phyloP scores from a whole-genome alignment of 257 asterid species.

The Fraxinus americana region DNA sequence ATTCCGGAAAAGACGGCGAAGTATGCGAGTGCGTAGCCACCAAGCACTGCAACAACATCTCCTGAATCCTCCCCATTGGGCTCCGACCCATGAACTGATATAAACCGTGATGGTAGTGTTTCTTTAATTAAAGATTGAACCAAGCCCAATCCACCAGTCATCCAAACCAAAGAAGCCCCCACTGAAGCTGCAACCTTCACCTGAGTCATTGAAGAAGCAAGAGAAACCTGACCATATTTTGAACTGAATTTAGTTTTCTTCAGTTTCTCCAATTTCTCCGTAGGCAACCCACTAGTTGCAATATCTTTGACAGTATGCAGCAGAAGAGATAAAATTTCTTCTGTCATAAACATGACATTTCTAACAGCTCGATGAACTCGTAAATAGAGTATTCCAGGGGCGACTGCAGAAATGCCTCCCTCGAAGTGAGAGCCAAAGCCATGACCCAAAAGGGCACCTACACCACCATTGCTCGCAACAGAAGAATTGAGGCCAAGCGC shows the following conservation, averaged over 20 bases:
- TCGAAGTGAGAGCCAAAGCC: slow-evolving; percentile 81
- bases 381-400: slow-evolving; percentile 89
- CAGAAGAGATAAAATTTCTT: slow-evolving; percentile 74
- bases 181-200: slow-evolving; percentile 84
- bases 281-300: slow-evolving; percentile 54
- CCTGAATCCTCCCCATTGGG: slow-evolving; percentile 47
- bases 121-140: slow-evolving; percentile 75
- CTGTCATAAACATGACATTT: slow-evolving; percentile 69
- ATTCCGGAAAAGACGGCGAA: slow-evolving; percentile 59
- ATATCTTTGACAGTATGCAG: slow-evolving; percentile 78
- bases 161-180: slow-evolving; percentile 88
- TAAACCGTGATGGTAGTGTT: slow-evolving; percentile 85
- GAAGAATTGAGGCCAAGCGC: slow-evolving; percentile 69
- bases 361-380: slow-evolving; percentile 87
- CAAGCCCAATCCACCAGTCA: slow-evolving; percentile 69
- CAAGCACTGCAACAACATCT: slow-evolving; percentile 69
- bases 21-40: slow-evolving; percentile 86
- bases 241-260: slow-evolving; percentile 53
- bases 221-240: slow-evolving; percentile 85
- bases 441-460: slow-evolving; percentile 92
- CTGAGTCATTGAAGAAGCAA: slow-evolving; percentile 65
- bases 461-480: slow-evolving; percentile 64
- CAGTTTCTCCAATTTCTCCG: slow-evolving; percentile 58
- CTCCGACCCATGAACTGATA: slow-evolving; percentile 58
- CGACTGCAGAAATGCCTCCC: slow-evolving; percentile 82